phyloP scores from a whole-genome alignment of 345 rosid species.

The Brassica nigra region DNA sequence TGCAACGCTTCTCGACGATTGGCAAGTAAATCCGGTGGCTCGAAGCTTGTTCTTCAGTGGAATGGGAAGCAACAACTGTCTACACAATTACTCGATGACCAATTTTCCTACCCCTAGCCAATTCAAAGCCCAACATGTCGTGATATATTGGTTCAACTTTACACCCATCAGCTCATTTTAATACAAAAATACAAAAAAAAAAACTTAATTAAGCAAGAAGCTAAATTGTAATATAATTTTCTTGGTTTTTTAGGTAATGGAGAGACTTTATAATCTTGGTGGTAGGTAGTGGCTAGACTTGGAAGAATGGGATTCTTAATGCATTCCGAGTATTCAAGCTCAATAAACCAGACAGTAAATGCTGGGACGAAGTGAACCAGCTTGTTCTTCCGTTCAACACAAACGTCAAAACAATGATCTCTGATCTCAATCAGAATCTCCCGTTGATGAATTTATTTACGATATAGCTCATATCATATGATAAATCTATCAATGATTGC shows the following conservation, averaged over 20 bases:
- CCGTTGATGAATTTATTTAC: slow-evolving; percentile 62
- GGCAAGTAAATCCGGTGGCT: slow-evolving; percentile 20
- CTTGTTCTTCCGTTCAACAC: slow-evolving; percentile 74
- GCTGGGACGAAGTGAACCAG: slow-evolving; percentile 81
- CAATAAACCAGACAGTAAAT: slow-evolving; percentile 59
- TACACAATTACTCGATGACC: slow-evolving; percentile 94
- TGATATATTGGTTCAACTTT: slow-evolving; percentile 68
- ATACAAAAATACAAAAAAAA: neutral
- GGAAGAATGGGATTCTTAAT: slow-evolving; percentile 72
- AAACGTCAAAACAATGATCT: slow-evolving; percentile 73
- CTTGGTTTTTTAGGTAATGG: neutral
- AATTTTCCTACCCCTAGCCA: slow-evolving; percentile 72
- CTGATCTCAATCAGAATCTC: slow-evolving; percentile 60
- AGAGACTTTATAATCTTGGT: slow-evolving; percentile 79
- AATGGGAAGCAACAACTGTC: slow-evolving; percentile 97
- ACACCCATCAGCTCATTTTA: slow-evolving; percentile 68
- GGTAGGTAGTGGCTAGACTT: slow-evolving; percentile 72
- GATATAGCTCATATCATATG: slow-evolving; percentile 48
- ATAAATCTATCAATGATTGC: too few species aligned
- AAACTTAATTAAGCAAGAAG: neutral
- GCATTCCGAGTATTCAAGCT: slow-evolving; percentile 90
- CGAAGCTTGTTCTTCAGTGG: slow-evolving; percentile 79
- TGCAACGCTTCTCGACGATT: neutral
- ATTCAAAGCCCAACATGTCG: slow-evolving; percentile 69
- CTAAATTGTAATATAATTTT: neutral